Base-by-base conservation (phyloP, 345 rosid genomes). In the Citrus mangshanensis region DNA sequence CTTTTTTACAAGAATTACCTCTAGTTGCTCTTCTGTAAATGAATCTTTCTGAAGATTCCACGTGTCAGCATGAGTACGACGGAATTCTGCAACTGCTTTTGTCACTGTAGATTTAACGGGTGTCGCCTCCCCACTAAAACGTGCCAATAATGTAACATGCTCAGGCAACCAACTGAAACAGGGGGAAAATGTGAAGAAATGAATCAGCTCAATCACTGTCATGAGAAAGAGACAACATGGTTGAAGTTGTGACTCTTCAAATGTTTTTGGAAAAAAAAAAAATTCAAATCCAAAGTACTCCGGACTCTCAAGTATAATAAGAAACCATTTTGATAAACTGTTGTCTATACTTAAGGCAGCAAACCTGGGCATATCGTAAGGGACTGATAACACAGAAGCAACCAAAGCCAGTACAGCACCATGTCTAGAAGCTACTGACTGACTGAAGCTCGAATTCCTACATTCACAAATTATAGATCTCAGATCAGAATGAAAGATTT, bases 331-430 rank as follows among this genome's bases (percentile, higher is more conserved):
- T 0, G 24, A 7, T 22, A 32, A 49, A 42, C 51, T 38, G 25
- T 68, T 65, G 32, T 63, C 60, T 35, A 72, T 61, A 21, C 32
- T 72, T 67, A 68, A 77, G n/a, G 68, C 40, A 70, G 82, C 90
- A 72, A 27, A 96, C 99, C 99, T 84, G 86, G 98, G 99, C 94
- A 96, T 94, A 82, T 96, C 99, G 84, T 96, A 96, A 72, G 99
- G 97, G 75, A 93, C 97, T 73, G 99, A 96, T 76, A 96, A 84
- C 74, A 93, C 99, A 62, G 98, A 90, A 84, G 99, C 99, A 27
- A 88, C 95, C 86, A 96, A 87, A 78, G 98, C 99, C 83, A 96
- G 99, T 80, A 94, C 95, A 54, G 96, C 94, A 19, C 99, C 99
- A 80, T 94, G 99, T 75, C 89, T 84, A 75, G 87, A 87, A 38